Evolutionary conservation across 805 yeast species (phyloP), one percentile per base, ranked within the genome.

Genomic region (Yamadazyma insecticola): DNA sequence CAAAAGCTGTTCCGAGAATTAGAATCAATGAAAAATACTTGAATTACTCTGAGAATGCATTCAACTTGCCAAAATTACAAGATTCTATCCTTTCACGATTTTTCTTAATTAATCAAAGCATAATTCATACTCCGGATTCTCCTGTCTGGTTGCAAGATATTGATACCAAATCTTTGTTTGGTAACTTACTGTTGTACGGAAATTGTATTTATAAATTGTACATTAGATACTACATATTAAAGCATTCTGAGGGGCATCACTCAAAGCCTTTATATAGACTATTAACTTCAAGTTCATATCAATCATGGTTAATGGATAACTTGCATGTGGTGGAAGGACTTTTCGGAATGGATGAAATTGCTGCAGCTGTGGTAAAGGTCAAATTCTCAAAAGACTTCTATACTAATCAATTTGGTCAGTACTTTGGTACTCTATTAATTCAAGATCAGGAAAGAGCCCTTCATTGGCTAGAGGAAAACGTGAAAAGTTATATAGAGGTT

Each of bases 221-320:
- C 10, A 12, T 42, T 4, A 29, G 24, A 16, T 15, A 18, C 16
- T 16, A 23, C 13, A 33, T 33, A 22, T 28, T 27, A 17, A 26
- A n/a, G 11, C 23, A 23, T 23, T 38, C 25, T 14, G 26, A 15
- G 9, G 24, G 22, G 3, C 25, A 20, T n/a, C 23, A 29, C 15
- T 8, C 10, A 4, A 26, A 13, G 10, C 13, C 14, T 3, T 16
- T 34, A 14, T 29, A 23, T 7, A 32, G 33, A 20, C 19, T 41
- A n/a, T 21, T 37, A 13, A 31, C 35, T 12, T 34, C 43, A 5
- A 19, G 33, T 24, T 19, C 29, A 19, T 41, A 44, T 36, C 14
- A 32, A 22, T 27, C 19, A 22, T 25, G 38, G 27, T 9, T 41
- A 10, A 24, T 48, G 25, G 58, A 55, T n/a, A n/a, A n/a, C n/a